Evolutionary conservation across 306 rosid genomes (phyloP), one percentile per base, ranked within the genome.

Genomic region (Lagenaria siceraria): DNA sequence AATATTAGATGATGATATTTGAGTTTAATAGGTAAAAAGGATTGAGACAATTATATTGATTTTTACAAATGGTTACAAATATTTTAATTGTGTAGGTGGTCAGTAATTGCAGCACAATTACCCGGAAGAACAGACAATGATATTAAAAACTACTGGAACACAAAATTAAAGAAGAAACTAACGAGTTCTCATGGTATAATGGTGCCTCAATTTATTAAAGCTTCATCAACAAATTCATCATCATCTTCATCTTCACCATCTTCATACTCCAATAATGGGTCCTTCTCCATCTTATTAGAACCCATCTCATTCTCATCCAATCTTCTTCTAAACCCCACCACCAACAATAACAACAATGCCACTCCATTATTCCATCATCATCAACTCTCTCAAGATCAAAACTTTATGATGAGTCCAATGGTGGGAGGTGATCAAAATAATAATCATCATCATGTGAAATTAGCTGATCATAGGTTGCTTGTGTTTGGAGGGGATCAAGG

Each of bases 61-160:
- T 12, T 13, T 46, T 46, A 9, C 4, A 1, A 29, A 29, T 36
- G 10, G 6, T 13, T 48, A 12, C 1, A 49, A 49, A 49, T 4
- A 49, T 15, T 29, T 29, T 29, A 2, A 29, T 29, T 29, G 7
- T 87, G 80, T 54, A 94, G 98, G 87, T 94, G 98, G 98, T 94
- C 98, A 78, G 81, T 94, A 42, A 94, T 94, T 82, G 98, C 98
- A 81, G 87, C 93, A 82, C 94, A 89, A 77, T 78, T 94, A 75
- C 90, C 91, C 13, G 96, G 97, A 3, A 87, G 98, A 77, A 94
- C 98, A 7, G 98, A 94, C 81, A 94, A 94, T 78, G 97, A 94
- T 74, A 88, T 94, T 35, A 94, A 94, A 83, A 94, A 94, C 83
- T 89, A 94, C 63, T 94, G 98, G 98, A 94, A 94, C 90, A 91